Conservation (phyloP, 177 flowering plant species). For the Vitis hybrid region DNA sequence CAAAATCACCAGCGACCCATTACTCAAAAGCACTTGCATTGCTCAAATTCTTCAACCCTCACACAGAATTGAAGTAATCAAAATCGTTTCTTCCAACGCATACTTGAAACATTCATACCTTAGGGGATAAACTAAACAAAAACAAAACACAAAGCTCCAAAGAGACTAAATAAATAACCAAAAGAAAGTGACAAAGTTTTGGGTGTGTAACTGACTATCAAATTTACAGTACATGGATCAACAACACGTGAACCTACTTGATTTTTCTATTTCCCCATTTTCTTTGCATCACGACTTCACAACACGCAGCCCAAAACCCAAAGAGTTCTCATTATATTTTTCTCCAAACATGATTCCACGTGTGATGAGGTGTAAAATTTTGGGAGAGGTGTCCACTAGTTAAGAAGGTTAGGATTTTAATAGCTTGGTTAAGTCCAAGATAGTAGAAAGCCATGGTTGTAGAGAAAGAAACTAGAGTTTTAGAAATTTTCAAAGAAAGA, state of each 20-base stretch:
- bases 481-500: too few relatives aligned
- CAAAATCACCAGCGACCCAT: background rate
- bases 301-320: too few relatives aligned
- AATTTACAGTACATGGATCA: constrained; percentile 8
- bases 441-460: too few relatives aligned
- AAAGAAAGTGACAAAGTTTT: background rate
- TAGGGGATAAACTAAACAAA: background rate
- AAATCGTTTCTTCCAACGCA: background rate
- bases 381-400: too few relatives aligned
- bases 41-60: constrained; percentile 1
- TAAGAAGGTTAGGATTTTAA: too few relatives aligned
- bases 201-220: constrained; percentile 13
- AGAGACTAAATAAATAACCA: background rate
- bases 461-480: too few relatives aligned
- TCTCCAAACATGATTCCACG: too few relatives aligned
- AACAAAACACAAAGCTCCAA: background rate
- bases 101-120: background rate
- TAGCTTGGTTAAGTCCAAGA: too few relatives aligned
- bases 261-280: background rate
- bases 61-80: background rate
- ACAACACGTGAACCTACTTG: constrained; percentile 19
- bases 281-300: too few relatives aligned
- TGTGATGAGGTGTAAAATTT: too few relatives aligned
- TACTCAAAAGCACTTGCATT: background rate
- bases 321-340: too few relatives aligned